Percentiles rank a stretch among this genome's conserved stretches.
Conservation (phyloP, 75 land plant species). For the Ceratopteris richardii region DNA sequence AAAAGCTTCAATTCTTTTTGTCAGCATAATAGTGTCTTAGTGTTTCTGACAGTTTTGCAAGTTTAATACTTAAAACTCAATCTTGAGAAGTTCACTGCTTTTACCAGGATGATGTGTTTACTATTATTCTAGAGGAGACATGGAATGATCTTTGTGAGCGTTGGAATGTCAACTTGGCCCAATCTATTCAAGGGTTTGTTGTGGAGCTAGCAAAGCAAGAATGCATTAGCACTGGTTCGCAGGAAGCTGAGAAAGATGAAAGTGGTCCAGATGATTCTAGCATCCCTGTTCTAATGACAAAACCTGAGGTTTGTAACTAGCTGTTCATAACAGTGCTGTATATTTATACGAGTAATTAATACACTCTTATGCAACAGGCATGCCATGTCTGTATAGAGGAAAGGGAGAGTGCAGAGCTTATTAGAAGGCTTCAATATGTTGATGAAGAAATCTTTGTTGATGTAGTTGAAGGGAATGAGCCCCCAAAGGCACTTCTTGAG, state of each 20-base stretch:
- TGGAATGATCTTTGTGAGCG: constrained; percentile 79
- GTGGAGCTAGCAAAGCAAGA: constrained; percentile 11
- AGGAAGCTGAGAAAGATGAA: constrained; percentile 2
- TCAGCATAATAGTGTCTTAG: too few relatives aligned
- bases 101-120: constrained; percentile 67
- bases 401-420: constrained; percentile 69
- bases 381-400: constrained; percentile 94
- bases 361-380: constrained; percentile 29
- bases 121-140: constrained; percentile 57
- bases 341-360: background rate
- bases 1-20: too few relatives aligned
- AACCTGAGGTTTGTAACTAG: constrained; percentile 39
- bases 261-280: constrained; percentile 25
- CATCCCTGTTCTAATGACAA: constrained; percentile 39
- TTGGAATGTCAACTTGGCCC: constrained; percentile 51
- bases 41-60: too few relatives aligned
- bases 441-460: constrained; percentile 64
- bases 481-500: constrained; percentile 69
- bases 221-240: constrained; percentile 16
- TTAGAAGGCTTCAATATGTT: constrained; percentile 68
- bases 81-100: too few relatives aligned
- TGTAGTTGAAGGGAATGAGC: constrained; percentile 78
- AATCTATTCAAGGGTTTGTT: constrained; percentile 51
- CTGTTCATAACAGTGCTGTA: too few relatives aligned
- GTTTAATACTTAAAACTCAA: too few relatives aligned